A percentile compares a stretch with the other conserved stretches of the same genome.
Conservation (phyloP, 2,329 filamentous ascomycete species). For the Fusarium sp. region DNA sequence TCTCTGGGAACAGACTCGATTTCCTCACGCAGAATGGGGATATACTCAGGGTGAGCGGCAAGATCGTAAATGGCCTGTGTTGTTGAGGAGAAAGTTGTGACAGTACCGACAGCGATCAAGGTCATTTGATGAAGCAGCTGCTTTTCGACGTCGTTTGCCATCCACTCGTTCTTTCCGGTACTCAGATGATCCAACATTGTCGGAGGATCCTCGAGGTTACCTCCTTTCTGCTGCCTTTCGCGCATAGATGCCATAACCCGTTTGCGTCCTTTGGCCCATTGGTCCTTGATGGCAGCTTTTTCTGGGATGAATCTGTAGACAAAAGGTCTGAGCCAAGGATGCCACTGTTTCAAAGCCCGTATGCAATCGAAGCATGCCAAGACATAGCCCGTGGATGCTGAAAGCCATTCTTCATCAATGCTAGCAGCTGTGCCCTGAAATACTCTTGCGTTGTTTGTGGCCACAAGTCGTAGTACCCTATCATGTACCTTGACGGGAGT, state of each 20-base stretch:
- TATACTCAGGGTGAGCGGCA: constrained; percentile 34
- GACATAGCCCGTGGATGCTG: constrained; percentile 12
- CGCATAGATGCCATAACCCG: constrained; percentile 13
- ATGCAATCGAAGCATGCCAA: constrained; percentile 27
- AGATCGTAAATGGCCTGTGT: constrained; percentile 44
- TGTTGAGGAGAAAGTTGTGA: constrained; percentile 37
- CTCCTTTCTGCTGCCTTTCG: not conserved
- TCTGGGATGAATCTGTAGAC: constrained; percentile 27
- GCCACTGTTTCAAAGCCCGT: constrained; percentile 29
- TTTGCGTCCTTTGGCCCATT: constrained; percentile 25
- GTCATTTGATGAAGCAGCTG: constrained; percentile 31
- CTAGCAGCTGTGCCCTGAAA: constrained; percentile 28
- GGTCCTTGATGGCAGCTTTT: constrained; percentile 16
- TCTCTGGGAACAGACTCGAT: constrained; percentile 3
- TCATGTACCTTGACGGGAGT: constrained; percentile 23
- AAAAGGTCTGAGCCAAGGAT: constrained; percentile 17
- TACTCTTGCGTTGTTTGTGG: constrained; percentile 26
- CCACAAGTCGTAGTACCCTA: constrained; percentile 6
- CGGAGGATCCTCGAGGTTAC: not conserved
- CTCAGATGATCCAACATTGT: constrained; percentile 24
- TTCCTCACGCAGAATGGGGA: constrained; percentile 26
- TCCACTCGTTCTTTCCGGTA: constrained; percentile 7
- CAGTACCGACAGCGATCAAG: constrained; percentile 32
- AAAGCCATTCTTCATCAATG: constrained; percentile 25
- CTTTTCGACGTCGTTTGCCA: constrained; percentile 14